Evolutionary conservation across 495 filamentous ascomycete genomes (phyloP).

Genomic region (Glutinoglossum americanum): DNA sequence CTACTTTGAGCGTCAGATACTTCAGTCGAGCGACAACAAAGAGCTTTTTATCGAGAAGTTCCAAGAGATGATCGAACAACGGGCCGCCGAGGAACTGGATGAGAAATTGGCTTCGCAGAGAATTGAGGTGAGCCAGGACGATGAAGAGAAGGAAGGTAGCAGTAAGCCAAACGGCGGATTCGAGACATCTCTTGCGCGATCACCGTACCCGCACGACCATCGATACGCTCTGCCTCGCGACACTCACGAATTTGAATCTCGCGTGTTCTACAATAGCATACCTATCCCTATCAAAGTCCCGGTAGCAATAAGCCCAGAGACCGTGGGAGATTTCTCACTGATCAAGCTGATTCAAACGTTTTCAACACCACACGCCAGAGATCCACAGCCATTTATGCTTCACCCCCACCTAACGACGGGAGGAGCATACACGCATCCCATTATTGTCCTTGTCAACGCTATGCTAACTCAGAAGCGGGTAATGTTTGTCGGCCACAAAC

Average conservation of each 20-base stretch:
- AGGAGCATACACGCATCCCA: constrained; percentile 56
- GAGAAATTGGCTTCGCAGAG: constrained; percentile 21
- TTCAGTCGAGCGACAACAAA: constrained; percentile 80
- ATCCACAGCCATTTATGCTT: constrained; percentile 65
- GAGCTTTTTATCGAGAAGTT: constrained; percentile 98
- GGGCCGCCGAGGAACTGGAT: constrained; percentile 25
- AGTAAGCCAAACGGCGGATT: constrained; percentile 15
- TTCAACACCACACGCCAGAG: constrained; percentile 52
- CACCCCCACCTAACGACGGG: constrained; percentile 89
- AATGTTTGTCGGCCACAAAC: constrained; percentile 86
- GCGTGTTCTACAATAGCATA: constrained; percentile 83
- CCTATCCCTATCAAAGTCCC: constrained; percentile 93
- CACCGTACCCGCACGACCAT: constrained; percentile 6
- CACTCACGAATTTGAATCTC: constrained; percentile 92
- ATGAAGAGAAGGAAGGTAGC: constrained; percentile 18
- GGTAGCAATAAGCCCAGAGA: constrained; percentile 79
- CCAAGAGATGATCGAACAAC: constrained; percentile 70
- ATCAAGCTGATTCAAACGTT: constrained; percentile 95
- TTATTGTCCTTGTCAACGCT: constrained; percentile 57
- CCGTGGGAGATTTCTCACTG: constrained; percentile 90
- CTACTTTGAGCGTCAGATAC: constrained; percentile 60
- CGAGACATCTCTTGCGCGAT: not conserved
- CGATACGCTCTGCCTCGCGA: constrained; percentile 60
- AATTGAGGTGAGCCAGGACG: constrained; percentile 18
- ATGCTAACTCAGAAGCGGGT: constrained; percentile 92